These are phyloP conservation scores for Cornus florida DNA, from an alignment of 148 eudicot genomes.

Conservation along the genomic window DNA sequence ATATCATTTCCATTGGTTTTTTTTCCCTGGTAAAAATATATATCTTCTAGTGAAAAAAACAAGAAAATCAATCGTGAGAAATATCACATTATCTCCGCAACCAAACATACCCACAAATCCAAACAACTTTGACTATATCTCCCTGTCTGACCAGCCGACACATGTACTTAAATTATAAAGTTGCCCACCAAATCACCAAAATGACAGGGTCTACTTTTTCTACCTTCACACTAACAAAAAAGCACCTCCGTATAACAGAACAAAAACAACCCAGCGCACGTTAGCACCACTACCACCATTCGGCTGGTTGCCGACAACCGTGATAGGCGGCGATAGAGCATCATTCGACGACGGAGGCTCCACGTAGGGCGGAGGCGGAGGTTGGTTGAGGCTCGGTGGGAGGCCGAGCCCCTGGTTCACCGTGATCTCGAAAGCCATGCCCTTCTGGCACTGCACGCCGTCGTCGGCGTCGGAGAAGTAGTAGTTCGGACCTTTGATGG, in stretches of 20 bases:
- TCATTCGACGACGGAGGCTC: conserved; percentile 43
- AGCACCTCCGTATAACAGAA: conserved; percentile 2
- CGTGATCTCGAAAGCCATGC: conserved; percentile 60
- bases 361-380: conserved; percentile 72
- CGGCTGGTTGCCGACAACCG: conserved; percentile 3
- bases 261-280: conserved; percentile 11
- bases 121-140: too few species aligned
- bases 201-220: neutral
- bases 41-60: too few species aligned
- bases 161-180: neutral
- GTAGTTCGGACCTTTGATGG: conserved; percentile 55
- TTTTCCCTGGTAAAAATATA: too few species aligned
- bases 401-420: conserved; percentile 70
- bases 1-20: too few species aligned
- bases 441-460: conserved; percentile 55
- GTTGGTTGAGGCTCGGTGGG: conserved; percentile 82
- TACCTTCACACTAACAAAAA: neutral
- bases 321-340: conserved; percentile 20
- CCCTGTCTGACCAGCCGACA: neutral
- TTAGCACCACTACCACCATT: conserved; percentile 14
- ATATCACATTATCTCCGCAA: too few species aligned
- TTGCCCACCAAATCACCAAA: neutral
- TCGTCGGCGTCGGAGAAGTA: conserved; percentile 72
- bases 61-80: too few species aligned
- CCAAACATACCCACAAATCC: too few species aligned